Evolutionary conservation across 1,284 basidiomycete species (phyloP).

Genomic region (Ganoderma resinaceum): DNA sequence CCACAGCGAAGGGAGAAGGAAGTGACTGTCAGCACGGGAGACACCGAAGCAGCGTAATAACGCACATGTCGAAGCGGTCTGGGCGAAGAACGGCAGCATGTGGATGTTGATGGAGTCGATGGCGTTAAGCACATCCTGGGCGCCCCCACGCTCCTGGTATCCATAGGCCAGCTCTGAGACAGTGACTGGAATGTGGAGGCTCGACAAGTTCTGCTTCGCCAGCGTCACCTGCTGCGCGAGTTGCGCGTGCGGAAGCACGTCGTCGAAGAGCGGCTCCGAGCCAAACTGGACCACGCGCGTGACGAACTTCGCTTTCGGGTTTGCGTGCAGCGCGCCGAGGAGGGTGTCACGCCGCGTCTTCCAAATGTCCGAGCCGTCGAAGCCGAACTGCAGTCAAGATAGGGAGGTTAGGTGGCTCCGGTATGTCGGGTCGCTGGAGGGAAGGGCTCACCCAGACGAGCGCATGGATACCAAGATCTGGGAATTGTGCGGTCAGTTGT

Average conservation of each 20-base stretch:
- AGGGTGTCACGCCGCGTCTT: constrained; percentile 59
- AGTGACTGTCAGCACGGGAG: constrained; percentile 4
- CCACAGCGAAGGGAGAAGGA: neutral
- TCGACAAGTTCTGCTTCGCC: constrained; percentile 58
- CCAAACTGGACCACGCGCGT: constrained; percentile 75
- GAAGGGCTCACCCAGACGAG: constrained; percentile 67
- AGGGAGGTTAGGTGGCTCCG: neutral
- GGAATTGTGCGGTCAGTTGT: constrained; percentile 5
- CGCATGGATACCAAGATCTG: constrained; percentile 72
- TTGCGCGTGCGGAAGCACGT: constrained; percentile 55
- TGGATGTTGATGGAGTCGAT: constrained; percentile 75
- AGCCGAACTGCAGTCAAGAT: constrained; percentile 59
- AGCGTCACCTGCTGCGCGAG: constrained; percentile 64
- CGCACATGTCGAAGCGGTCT: constrained; percentile 64
- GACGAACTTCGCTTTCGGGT: constrained; percentile 71
- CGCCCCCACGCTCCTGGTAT: constrained; percentile 58
- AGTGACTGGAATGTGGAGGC: constrained; percentile 69
- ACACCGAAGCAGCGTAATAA: neutral
- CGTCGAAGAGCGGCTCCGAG: constrained; percentile 77
- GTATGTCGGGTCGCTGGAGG: neutral
- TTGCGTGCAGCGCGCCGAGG: constrained; percentile 61
- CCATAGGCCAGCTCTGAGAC: constrained; percentile 60
- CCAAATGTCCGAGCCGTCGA: constrained; percentile 63
- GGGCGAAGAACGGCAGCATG: constrained; percentile 78
- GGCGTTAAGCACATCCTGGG: constrained; percentile 64